Evolutionary conservation across 208 protist genomes (phyloP), one percentile per base, ranked within the genome.

Genomic region (Acanthamoeba castellanii): DNA sequence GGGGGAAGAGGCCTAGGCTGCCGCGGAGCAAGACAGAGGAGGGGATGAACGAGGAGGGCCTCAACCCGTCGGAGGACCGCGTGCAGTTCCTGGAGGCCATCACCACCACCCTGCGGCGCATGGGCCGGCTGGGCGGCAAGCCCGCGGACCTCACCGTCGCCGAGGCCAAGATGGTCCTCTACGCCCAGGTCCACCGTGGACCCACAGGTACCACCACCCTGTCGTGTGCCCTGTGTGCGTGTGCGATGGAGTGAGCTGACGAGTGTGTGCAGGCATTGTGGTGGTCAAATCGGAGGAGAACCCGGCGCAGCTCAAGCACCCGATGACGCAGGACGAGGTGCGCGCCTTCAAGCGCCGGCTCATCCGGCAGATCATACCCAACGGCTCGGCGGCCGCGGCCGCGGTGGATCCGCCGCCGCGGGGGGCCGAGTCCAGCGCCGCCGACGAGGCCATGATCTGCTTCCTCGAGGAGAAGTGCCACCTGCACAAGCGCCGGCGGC

Each of bases 71-170:
- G 6, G 70, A 78, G 30, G 70, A 78, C 30, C n/a, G 70, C 3
- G 70, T 45, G 34, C 70, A 78, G 70, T 78, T 78, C 70, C 70
- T 78, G 8, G 70, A 78, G 70, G 70, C 70, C n/a, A 78, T 78
- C 70, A 78, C 4, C 70, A 78, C 70, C 8, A 34, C 34, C 70
- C 70, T 78, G 20, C 18, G 30, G 70, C 70, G 70, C 11, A 78
- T 78, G 70, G 70, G 70, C 2, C 70, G 70, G 32, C 32, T 78
- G n/a, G 70, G 70, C 11, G 70, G 70, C n/a, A 78, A 45, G 70
- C 34, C 70, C 13, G 32, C 70, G 11, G 70, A 78, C 34, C 70
- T 78, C 70, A 78, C 70, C 13, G 30, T 78, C 34, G 30, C 70
- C 70, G 70, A 78, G 70, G 70, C 70, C 70, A 78, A 78, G 70